These are phyloP conservation scores for Pulveroboletus ravenelii DNA, from an alignment of 768 basidiomycete genomes.

Conservation along the genomic window DNA sequence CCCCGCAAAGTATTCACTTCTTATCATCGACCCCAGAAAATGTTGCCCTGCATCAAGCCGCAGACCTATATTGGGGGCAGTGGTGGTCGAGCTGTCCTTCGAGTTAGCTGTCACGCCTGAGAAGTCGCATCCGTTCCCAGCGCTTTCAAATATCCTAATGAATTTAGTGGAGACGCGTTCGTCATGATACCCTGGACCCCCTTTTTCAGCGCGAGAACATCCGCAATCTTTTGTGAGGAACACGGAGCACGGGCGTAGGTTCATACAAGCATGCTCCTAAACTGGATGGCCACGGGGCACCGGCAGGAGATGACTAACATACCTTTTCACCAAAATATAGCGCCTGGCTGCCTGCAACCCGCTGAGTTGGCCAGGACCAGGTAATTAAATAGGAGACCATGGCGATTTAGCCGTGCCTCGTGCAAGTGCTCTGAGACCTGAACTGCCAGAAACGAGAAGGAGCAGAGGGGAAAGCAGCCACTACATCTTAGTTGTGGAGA, in stretches of 20 bases:
- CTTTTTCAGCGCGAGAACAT: background rate
- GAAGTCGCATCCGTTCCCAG: conserved; percentile 4
- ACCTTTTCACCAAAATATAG: background rate
- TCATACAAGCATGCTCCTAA: background rate
- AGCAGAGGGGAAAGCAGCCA: background rate
- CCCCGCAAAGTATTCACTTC: background rate
- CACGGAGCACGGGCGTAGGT: background rate
- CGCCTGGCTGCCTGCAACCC: background rate
- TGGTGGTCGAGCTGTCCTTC: background rate
- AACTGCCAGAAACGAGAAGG: conserved; percentile 4
- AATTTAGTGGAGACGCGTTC: background rate
- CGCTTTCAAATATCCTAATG: background rate
- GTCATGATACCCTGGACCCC: background rate
- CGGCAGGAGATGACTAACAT: background rate
- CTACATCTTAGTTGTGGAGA: conserved; percentile 5
- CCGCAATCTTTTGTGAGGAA: background rate
- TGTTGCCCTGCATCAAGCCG: background rate
- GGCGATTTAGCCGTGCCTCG: background rate
- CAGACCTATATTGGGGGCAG: background rate
- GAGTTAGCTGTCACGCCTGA: background rate
- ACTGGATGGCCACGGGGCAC: background rate
- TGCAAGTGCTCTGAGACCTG: conserved; percentile 5
- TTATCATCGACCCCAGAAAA: background rate
- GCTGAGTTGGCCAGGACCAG: background rate
- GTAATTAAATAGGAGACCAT: background rate